A percentile compares a stretch with the other conserved stretches of the same genome.
Conservation (phyloP, 2,329 filamentous ascomycete genomes). For the Verticillium dahliae region DNA sequence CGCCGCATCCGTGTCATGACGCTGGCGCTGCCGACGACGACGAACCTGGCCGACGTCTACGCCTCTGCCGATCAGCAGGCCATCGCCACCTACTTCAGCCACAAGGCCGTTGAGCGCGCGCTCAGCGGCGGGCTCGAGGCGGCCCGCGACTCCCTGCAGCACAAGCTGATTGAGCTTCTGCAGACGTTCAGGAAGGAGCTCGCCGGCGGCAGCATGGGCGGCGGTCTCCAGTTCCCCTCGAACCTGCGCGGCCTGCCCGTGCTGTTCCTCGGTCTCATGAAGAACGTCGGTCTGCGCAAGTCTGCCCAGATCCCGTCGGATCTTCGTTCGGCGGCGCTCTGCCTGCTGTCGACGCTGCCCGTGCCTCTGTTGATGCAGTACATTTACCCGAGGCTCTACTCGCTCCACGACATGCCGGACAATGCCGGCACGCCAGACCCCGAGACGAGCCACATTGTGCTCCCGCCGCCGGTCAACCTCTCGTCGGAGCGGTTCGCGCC, state of each 20-base stretch:
- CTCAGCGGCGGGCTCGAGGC: slow-evolving; percentile 82
- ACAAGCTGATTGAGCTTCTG: slow-evolving; percentile 85
- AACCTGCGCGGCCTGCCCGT: slow-evolving; percentile 85
- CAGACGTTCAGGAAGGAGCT: slow-evolving; percentile 97
- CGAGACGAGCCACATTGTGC: slow-evolving; percentile 79
- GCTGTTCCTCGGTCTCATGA: slow-evolving; percentile 89
- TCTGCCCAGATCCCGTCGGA: slow-evolving; percentile 92
- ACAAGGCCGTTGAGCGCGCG: slow-evolving; percentile 92
- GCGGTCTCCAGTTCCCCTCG: slow-evolving; percentile 86
- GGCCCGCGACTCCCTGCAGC: slow-evolving; percentile 82
- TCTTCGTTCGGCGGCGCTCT: slow-evolving; percentile 86
- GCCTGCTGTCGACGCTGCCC: slow-evolving; percentile 87
- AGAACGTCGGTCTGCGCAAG: slow-evolving; percentile 89
- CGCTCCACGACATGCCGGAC: slow-evolving; percentile 93
- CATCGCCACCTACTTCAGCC: slow-evolving; percentile 88
- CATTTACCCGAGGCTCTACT: slow-evolving; percentile 81
- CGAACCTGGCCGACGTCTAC: slow-evolving; percentile 84
- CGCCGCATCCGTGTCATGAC: slow-evolving; percentile 92
- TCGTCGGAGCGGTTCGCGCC: slow-evolving; percentile 82
- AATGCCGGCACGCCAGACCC: slow-evolving; percentile 80
- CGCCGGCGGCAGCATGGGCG: slow-evolving; percentile 90
- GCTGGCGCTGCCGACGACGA: slow-evolving; percentile 84
- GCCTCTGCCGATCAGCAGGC: slow-evolving; percentile 92
- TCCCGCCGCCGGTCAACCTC: slow-evolving; percentile 79
- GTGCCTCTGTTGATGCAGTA: slow-evolving; percentile 87